Percentiles rank a stretch among this genome's conserved stretches.
These are phyloP conservation scores for Fragosphaeria purpurea DNA, from an alignment of 2,329 filamentous ascomycete genomes.

Conservation along the genomic window DNA sequence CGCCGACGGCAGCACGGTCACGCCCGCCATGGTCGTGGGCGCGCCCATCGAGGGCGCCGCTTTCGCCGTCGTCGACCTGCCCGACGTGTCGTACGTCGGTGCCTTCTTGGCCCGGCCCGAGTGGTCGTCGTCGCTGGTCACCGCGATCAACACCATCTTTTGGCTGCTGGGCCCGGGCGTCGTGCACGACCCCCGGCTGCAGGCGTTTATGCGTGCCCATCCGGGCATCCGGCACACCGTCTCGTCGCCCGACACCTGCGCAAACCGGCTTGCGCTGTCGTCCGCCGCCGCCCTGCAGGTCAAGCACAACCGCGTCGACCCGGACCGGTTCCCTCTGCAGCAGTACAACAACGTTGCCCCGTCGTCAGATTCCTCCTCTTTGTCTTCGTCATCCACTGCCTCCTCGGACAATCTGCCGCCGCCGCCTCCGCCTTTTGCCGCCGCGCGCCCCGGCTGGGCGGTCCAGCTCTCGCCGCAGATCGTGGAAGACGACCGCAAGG, in stretches of 20 bases:
- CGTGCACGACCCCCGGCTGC: slow-evolving; percentile 49
- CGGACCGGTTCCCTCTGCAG: slow-evolving; percentile 61
- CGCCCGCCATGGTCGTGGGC: slow-evolving; percentile 78
- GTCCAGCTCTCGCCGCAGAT: slow-evolving; percentile 38
- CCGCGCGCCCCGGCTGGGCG: slow-evolving; percentile 34
- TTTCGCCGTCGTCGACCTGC: slow-evolving; percentile 72
- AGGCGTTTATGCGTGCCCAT: slow-evolving; percentile 58
- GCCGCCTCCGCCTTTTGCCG: slow-evolving; percentile 20
- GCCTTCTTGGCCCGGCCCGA: slow-evolving; percentile 61
- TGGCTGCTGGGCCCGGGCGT: slow-evolving; percentile 74
- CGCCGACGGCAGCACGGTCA: slow-evolving; percentile 58
- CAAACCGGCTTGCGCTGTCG: slow-evolving; percentile 65
- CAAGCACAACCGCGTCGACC: slow-evolving; percentile 62
- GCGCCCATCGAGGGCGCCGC: slow-evolving; percentile 57
- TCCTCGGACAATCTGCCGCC: too few species aligned
- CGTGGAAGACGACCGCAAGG: slow-evolving; percentile 33
- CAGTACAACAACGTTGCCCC: slow-evolving; percentile 44
- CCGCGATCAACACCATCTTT: slow-evolving; percentile 56
- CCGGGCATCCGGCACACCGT: slow-evolving; percentile 62
- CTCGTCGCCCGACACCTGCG: slow-evolving; percentile 61
- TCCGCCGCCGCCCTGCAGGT: slow-evolving; percentile 57
- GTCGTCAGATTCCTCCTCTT: too few species aligned
- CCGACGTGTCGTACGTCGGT: slow-evolving; percentile 59
- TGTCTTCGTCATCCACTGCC: too few species aligned
- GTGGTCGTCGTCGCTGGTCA: slow-evolving; percentile 53